Base-by-base conservation (phyloP, 345 rosid species). In the Angophora floribunda region DNA sequence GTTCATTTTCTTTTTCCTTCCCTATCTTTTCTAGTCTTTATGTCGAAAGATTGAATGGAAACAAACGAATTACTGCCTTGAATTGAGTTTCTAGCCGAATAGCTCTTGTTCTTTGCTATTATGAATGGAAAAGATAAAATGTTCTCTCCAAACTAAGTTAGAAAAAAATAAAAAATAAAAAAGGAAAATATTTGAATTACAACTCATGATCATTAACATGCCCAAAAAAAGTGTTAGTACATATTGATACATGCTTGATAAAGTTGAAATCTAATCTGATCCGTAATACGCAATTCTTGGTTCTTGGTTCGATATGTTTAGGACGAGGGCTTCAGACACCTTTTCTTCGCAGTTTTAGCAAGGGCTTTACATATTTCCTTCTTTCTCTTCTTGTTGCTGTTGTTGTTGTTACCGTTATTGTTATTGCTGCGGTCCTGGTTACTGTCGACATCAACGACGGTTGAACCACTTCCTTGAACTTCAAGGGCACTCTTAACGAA, bases 321-420 rank as follows among this genome's bases (percentile, higher is more conserved):
- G 61, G 92, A 84, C n/a, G 93, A 85, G 32, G 93, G 87, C 91
- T 89, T 93, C 57, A 88, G 92, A 86, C 91, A 92, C 92, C 86
- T 95, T 88, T 92, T 93, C 93, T 92, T 94, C 24, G 93, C 92
- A 1, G 92, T 90, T 86, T 91, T 93, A 57, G 91, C 91, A 61
- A 92, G 87, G 22, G 91, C 95, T 86, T 91, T 92, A 7, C 91
- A 89, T 6, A 92, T 95, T 93, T 95, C 96, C 87, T 89, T 91
- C 86, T 91, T 93, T 24, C 92, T 90, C 88, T 89, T 94, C 87
- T 88, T 91, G 80, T 63, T 91, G 87, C 86, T 88, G 44, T 85
- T 84, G 52, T 44, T 79, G 30, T 28, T 88, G 32, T 28, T 28
- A 61, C 26, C 26, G 36, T 80, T 80, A 51, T 87, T 85, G 85